These are phyloP conservation scores for Colletotrichum melonis DNA, from an alignment of 2,329 filamentous ascomycete species.

Conservation along the genomic window DNA sequence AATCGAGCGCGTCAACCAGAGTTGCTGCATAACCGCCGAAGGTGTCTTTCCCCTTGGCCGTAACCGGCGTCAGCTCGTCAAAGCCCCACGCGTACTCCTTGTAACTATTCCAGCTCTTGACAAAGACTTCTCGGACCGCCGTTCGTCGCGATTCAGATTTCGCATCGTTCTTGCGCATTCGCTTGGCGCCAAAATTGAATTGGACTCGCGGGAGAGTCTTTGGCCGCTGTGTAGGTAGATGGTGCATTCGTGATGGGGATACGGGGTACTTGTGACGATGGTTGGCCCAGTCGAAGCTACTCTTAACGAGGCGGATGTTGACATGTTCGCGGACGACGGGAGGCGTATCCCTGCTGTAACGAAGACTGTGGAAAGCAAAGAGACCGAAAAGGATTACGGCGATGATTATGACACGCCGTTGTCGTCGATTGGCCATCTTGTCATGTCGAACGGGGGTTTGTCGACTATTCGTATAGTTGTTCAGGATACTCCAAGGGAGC, in stretches of 20 bases:
- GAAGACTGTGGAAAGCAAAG: constrained; percentile 10
- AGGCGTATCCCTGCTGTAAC: neutral
- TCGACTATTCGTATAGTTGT: neutral
- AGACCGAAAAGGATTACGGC: constrained; percentile 23
- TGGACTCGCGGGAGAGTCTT: constrained; percentile 29
- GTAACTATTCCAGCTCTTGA: constrained; percentile 55
- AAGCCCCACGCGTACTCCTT: constrained; percentile 57
- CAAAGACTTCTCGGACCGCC: constrained; percentile 47
- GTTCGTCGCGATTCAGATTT: constrained; percentile 31
- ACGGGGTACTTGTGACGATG: constrained; percentile 27
- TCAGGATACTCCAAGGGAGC: neutral
- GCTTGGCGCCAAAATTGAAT: constrained; percentile 26
- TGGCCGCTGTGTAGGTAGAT: constrained; percentile 13
- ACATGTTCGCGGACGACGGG: constrained; percentile 14
- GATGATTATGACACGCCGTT: constrained; percentile 32
- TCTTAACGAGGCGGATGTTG: constrained; percentile 21
- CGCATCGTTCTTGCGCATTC: constrained; percentile 22
- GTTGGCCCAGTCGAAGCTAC: constrained; percentile 34
- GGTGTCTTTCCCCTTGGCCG: constrained; percentile 49
- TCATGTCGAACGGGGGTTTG: constrained; percentile 11
- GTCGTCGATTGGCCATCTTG: constrained; percentile 35
- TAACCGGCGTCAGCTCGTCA: constrained; percentile 58
- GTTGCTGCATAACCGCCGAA: constrained; percentile 61
- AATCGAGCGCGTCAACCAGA: constrained; percentile 59
- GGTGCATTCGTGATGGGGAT: constrained; percentile 29